Percentiles rank a stretch among this genome's conserved stretches.
phyloP scores from a whole-genome alignment of 1,284 basidiomycete genomes.

The Neotropicomus parvogracilis region DNA sequence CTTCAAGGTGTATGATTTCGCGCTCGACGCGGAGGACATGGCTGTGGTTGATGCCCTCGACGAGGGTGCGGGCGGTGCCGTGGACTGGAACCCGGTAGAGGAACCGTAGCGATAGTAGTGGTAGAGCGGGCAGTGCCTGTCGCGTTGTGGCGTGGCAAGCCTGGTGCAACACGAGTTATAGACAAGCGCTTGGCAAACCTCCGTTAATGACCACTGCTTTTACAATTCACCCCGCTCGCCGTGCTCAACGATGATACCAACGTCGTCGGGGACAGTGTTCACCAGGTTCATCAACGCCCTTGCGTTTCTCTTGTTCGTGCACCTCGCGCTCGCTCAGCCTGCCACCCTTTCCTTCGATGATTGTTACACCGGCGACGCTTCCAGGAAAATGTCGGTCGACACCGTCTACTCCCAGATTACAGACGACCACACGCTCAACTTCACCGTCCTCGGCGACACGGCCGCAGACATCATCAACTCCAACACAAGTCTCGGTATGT shows the following conservation, averaged over 20 bases:
- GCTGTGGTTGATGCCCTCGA: conserved; percentile 36
- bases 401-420: conserved; percentile 74
- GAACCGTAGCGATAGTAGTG: not conserved
- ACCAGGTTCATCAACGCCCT: conserved; percentile 7
- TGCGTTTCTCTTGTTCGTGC: conserved; percentile 16
- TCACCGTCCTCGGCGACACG: conserved; percentile 62
- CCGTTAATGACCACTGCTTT: conserved; percentile 21
- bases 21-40: conserved; percentile 39
- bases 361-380: conserved; percentile 54
- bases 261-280: conserved; percentile 1
- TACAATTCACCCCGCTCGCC: conserved; percentile 11
- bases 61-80: conserved; percentile 33
- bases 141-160: conserved; percentile 19
- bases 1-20: conserved; percentile 39
- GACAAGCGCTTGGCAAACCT: not conserved
- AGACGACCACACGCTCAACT: conserved; percentile 52
- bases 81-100: conserved; percentile 40
- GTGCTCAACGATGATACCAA: conserved; percentile 23
- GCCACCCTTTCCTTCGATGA: conserved; percentile 52
- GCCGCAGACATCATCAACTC: conserved; percentile 58
- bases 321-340: conserved; percentile 42
- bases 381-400: conserved; percentile 62
- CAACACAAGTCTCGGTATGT: conserved; percentile 59
- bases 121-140: conserved; percentile 5
- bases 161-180: conserved; percentile 15